phyloP scores from a whole-genome alignment of 768 basidiomycete genomes.

The Hebeloma cylindrosporum region DNA sequence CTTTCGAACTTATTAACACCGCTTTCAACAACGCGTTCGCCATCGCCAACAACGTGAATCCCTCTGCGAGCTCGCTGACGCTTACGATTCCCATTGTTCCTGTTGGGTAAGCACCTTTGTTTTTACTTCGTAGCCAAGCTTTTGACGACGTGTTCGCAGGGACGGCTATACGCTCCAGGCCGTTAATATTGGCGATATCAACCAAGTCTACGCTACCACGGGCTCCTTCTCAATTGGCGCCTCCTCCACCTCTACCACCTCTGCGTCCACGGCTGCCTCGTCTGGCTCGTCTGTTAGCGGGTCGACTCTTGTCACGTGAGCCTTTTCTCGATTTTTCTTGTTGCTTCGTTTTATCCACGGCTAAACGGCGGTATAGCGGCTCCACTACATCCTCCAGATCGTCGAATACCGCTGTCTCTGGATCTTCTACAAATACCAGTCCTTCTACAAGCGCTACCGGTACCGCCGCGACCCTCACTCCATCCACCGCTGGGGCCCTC shows the following conservation, averaged over 20 bases:
- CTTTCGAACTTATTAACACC: constrained; percentile 47
- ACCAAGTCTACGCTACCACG: constrained; percentile 40
- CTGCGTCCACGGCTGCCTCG: constrained; percentile 11
- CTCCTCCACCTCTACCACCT: constrained; percentile 9
- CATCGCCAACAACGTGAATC: constrained; percentile 54
- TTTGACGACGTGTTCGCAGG: constrained; percentile 27
- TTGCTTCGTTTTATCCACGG: not conserved
- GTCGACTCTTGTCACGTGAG: constrained; percentile 9
- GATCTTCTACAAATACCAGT: constrained; percentile 10
- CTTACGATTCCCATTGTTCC: constrained; percentile 50
- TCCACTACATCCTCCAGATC: constrained; percentile 9
- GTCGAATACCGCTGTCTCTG: not conserved
- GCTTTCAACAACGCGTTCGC: constrained; percentile 54
- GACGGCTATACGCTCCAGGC: constrained; percentile 49
- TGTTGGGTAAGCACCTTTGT: constrained; percentile 37
- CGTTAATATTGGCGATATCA: constrained; percentile 46
- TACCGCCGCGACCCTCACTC: too few species aligned
- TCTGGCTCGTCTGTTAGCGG: constrained; percentile 8
- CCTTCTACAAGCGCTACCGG: constrained; percentile 14
- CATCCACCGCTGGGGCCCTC: constrained; percentile 24
- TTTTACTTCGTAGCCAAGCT: not conserved
- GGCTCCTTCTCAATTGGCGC: constrained; percentile 43
- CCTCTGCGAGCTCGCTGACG: constrained; percentile 31
- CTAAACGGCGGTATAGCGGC: not conserved
- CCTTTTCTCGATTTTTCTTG: not conserved